Percentiles rank a stretch among this genome's conserved stretches.
These are phyloP conservation scores for Cornus suecica DNA, from an alignment of 148 eudicot genomes.

Conservation along the genomic window DNA sequence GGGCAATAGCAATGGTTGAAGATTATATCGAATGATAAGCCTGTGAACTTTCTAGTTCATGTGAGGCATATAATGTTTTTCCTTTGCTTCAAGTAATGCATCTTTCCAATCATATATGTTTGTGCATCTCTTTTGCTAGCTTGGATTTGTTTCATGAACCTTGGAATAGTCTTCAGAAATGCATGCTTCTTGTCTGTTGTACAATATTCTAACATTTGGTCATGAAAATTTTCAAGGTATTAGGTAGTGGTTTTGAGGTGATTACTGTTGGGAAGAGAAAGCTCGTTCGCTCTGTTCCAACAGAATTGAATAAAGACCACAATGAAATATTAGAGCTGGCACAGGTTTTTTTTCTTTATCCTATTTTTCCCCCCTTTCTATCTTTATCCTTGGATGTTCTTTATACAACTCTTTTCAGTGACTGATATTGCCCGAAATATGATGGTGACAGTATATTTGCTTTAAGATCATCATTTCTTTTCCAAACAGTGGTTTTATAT, in stretches of 20 bases:
- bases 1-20: too few relatives aligned
- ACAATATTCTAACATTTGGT: neutral
- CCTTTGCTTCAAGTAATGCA: neutral
- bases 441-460: neutral
- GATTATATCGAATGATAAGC: too few relatives aligned
- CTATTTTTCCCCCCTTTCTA: neutral
- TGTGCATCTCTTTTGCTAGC: neutral
- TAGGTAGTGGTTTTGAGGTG: constrained; percentile 98
- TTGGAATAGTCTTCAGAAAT: too few relatives aligned
- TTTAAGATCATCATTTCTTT: neutral
- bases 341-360: constrained; percentile 47
- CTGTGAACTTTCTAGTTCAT: neutral
- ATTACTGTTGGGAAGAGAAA: constrained; percentile 88
- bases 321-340: constrained; percentile 95
- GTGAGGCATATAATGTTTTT: neutral
- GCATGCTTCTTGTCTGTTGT: too few relatives aligned
- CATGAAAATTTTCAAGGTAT: constrained; percentile 42
- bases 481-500: neutral
- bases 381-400: neutral
- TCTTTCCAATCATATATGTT: neutral
- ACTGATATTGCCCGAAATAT: neutral
- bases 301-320: constrained; percentile 94
- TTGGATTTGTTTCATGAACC: neutral
- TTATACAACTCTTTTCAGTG: neutral
- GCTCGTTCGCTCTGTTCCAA: constrained; percentile 94